Base-by-base conservation (phyloP, 2,329 filamentous ascomycete genomes). In the Diaporthe sp. region DNA sequence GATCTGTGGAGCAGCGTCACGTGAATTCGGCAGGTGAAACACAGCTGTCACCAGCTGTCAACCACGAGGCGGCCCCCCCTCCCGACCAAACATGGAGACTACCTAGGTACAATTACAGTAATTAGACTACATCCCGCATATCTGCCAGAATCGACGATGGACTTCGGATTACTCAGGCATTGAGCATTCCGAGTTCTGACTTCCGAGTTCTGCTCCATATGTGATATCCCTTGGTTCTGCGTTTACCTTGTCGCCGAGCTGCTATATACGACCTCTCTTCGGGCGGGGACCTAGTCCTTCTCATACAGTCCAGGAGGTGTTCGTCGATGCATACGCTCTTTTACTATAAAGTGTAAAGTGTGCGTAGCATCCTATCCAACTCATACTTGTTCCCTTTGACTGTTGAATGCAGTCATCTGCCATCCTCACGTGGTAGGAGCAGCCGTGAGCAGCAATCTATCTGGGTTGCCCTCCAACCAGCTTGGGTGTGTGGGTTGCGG, bases 1-100 rank as follows among this genome's bases (percentile, higher is more conserved):
- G 53, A 71, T 70, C 44, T 73, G 68, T 76, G 75, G 75, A 57
- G 47, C 65, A 20, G 6, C 22, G 28, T 76, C 74, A 76, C 49
- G 68, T 76, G 74, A 75, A 17, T 15, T 0, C 1, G 20, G 4
- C 65, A 65, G 68, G 17, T 55, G 51, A 7, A 1, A 1, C 9
- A 1, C 47, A 74, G 57, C 72, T 72, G 75, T 0, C 1, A 4
- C 13, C 72, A 74, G 63, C 75, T 65, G 72, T 5, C 0, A 31
- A 5, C 31, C 5, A 31, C 31, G 31, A 31, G 31, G 31, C 31
- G 31, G 31, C 31, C 31, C 31, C 31, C 31, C 28, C 28, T 1
- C 31, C 31, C 31, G 31, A 31, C 31, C 31, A 31, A 31, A 31
- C 31, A 31, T 31, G 31, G 31, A 31, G 31, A 31, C 31, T 31